Conservation (phyloP, 176 grass and related monocot genomes). For the Aegilops tauschii region DNA sequence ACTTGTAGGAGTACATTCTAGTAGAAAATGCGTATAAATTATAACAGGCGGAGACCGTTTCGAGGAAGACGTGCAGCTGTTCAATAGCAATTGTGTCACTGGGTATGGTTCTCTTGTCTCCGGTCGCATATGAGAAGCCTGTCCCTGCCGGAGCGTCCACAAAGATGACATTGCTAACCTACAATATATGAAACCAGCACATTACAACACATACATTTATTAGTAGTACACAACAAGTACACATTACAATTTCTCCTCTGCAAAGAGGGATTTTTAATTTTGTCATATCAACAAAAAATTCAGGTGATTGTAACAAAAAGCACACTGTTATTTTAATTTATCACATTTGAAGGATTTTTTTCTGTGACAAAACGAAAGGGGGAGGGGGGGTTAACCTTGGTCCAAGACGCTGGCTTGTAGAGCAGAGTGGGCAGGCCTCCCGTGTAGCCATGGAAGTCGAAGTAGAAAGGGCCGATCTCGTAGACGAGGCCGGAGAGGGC, state of each 20-base stretch:
- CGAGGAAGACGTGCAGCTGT: constrained; percentile 39
- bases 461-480: constrained; percentile 42
- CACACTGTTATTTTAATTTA: no score
- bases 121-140: constrained; percentile 57
- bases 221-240: no score
- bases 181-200: no score
- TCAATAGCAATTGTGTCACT: constrained; percentile 29
- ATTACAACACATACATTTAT: no score
- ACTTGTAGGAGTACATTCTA: neutral
- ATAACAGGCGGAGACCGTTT: neutral
- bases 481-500: constrained; percentile 36
- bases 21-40: neutral
- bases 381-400: constrained; percentile 22
- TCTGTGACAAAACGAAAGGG: neutral
- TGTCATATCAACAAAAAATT: no score
- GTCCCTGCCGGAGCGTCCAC: constrained; percentile 56
- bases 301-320: no score
- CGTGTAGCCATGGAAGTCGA: constrained; percentile 31
- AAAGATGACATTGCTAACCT: constrained; percentile 66
- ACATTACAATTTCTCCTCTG: no score
- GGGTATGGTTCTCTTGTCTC: neutral
- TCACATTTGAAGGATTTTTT: neutral
- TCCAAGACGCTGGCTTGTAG: constrained; percentile 51
- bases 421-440: constrained; percentile 40
- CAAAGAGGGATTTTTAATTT: no score